phyloP scores from a whole-genome alignment of 1,284 basidiomycete species.

The Microbotryum saponariae region DNA sequence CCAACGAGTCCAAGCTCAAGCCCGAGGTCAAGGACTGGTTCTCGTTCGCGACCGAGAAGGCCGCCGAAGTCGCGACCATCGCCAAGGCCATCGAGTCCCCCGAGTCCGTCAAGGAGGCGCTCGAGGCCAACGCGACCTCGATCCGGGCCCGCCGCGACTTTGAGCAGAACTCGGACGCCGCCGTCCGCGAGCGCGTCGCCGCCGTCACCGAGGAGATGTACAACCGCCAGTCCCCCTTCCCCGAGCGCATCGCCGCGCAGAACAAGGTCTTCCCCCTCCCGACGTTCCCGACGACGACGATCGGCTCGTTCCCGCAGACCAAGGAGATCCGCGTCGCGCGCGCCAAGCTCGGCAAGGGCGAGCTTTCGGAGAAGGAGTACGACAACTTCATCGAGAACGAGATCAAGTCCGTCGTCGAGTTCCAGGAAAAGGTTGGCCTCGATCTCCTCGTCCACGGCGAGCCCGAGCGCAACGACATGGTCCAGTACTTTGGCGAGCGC shows the following conservation, averaged over 20 bases:
- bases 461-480: conserved; percentile 54
- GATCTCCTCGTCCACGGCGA: conserved; percentile 99
- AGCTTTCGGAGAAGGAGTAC: conserved; percentile 81
- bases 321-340: conserved; percentile 97
- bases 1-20: conserved; percentile 86
- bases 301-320: conserved; percentile 56
- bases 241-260: conserved; percentile 80
- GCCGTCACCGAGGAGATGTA: conserved; percentile 82
- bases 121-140: conserved; percentile 81
- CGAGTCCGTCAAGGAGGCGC: conserved; percentile 55
- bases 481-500: conserved; percentile 89
- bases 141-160: conserved; percentile 95
- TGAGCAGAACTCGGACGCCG: conserved; percentile 88
- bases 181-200: conserved; percentile 90
- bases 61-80: conserved; percentile 78
- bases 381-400: conserved; percentile 99
- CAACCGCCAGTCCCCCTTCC: conserved; percentile 84
- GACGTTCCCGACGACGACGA: conserved; percentile 63
- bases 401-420: conserved; percentile 84
- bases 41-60: conserved; percentile 97
- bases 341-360: conserved; percentile 88
- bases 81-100: conserved; percentile 75
- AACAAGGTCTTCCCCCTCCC: conserved; percentile 82
- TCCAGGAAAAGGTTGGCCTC: conserved; percentile 94
- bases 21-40: conserved; percentile 94